Percentiles rank a stretch among this genome's conserved stretches.
These are phyloP conservation scores for Chytriomyces confervae DNA, from an alignment of 192 early-diverging fungal genomes.

Conservation along the genomic window DNA sequence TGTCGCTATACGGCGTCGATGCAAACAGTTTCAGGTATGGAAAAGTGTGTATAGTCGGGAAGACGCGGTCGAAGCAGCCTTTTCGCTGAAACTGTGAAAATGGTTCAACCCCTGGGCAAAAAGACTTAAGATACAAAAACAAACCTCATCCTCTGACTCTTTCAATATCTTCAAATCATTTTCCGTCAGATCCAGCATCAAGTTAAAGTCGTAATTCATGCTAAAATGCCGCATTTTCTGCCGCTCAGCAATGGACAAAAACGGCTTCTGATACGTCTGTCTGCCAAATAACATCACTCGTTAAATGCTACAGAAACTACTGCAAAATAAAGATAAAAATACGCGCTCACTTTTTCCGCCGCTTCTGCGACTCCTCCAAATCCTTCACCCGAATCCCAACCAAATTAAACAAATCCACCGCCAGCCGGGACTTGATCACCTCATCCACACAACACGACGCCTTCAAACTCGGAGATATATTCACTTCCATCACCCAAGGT, in stretches of 20 bases:
- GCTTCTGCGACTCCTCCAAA: conserved; percentile 29
- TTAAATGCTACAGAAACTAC: neutral
- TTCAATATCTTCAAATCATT: conserved; percentile 42
- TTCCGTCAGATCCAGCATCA: conserved; percentile 37
- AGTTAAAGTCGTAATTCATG: conserved; percentile 8
- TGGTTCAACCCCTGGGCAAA: no score
- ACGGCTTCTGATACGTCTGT: conserved; percentile 15
- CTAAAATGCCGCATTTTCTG: conserved; percentile 28
- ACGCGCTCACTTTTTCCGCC: conserved; percentile 12
- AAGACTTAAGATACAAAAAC: neutral
- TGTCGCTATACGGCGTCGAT: conserved; percentile 40
- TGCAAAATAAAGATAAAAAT: neutral
- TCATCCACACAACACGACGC: conserved; percentile 49
- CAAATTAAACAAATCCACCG: conserved; percentile 54
- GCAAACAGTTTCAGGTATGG: conserved; percentile 30
- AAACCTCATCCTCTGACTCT: conserved; percentile 54
- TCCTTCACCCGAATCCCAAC: conserved; percentile 48
- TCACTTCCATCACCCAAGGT: conserved; percentile 68
- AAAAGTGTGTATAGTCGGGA: conserved; percentile 33
- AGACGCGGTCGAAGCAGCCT: conserved; percentile 52
- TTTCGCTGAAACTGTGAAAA: conserved; percentile 30
- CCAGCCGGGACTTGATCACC: conserved; percentile 44
- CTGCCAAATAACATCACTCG: neutral
- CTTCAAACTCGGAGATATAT: conserved; percentile 60
- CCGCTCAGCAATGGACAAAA: conserved; percentile 25